Evolutionary conservation across 257 asterid species (phyloP).

Genomic region (Solanum corneliomulleri): DNA sequence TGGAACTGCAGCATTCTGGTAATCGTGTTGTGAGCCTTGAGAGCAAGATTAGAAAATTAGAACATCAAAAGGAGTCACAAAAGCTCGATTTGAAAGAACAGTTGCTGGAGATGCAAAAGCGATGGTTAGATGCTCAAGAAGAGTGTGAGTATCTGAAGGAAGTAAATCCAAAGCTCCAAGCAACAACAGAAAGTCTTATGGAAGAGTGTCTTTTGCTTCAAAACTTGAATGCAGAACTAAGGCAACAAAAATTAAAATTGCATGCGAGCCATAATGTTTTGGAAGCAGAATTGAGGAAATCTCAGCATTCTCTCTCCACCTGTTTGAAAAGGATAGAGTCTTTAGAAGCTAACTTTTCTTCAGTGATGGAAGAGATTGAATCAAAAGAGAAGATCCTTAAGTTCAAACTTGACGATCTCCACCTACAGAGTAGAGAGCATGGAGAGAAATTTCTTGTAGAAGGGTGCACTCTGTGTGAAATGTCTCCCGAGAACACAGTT

Average conservation of each 20-base stretch:
- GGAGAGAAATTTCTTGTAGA: background rate
- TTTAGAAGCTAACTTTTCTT: slow-evolving; percentile 4
- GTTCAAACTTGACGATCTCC: background rate
- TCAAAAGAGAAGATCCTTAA: slow-evolving; percentile 4
- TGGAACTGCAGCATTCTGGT: slow-evolving; percentile 25
- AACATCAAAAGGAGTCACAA: slow-evolving; percentile 18
- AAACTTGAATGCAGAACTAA: slow-evolving; percentile 18
- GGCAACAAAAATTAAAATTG: slow-evolving; percentile 21
- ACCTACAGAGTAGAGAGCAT: background rate
- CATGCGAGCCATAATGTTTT: slow-evolving; percentile 11
- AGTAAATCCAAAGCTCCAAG: slow-evolving; percentile 25
- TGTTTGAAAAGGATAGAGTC: slow-evolving; percentile 4
- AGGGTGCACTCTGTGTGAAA: background rate
- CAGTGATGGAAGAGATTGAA: slow-evolving; percentile 4
- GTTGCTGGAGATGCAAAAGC: slow-evolving; percentile 19
- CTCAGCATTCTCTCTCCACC: slow-evolving; percentile 6
- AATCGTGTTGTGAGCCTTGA: slow-evolving; percentile 6
- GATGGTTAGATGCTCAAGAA: slow-evolving; percentile 28
- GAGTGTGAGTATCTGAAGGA: slow-evolving; percentile 20
- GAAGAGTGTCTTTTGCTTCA: slow-evolving; percentile 30
- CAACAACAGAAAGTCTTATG: slow-evolving; percentile 23
- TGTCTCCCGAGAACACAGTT: background rate
- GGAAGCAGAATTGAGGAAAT: slow-evolving; percentile 24
- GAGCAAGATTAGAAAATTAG: slow-evolving; percentile 16
- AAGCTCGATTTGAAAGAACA: slow-evolving; percentile 11